Evolutionary conservation across 176 grass and related monocot species (phyloP).

Genomic region (Rhynchospora pubera): DNA sequence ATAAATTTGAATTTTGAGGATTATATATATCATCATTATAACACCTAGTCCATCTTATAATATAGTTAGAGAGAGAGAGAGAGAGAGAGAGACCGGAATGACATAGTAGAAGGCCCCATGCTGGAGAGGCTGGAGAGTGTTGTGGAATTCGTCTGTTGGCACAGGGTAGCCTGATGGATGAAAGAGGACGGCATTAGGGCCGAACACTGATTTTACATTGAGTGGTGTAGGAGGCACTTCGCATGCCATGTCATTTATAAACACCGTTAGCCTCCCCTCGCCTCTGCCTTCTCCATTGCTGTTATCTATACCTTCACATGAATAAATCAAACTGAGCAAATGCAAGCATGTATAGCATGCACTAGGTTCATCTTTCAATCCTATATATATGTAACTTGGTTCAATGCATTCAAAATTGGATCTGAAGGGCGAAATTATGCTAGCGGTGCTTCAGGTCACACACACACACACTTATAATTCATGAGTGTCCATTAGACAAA

Average conservation of each 20-base stretch:
- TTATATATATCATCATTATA: too few relatives aligned
- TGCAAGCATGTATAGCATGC: too few relatives aligned
- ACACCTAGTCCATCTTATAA: too few relatives aligned
- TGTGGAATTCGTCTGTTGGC: conserved; percentile 25
- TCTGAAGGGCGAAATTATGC: too few relatives aligned
- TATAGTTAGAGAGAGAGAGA: not conserved
- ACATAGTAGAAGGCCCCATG: conserved; percentile 40
- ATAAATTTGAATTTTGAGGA: not conserved
- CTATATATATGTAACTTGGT: too few relatives aligned
- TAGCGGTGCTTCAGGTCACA: too few relatives aligned
- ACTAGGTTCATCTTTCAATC: too few relatives aligned
- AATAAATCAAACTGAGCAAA: not conserved
- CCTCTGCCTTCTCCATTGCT: not conserved
- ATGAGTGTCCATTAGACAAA: too few relatives aligned
- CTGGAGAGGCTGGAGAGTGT: conserved; percentile 40
- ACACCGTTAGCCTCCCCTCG: conserved; percentile 16
- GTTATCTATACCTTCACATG: not conserved
- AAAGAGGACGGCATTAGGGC: conserved; percentile 24
- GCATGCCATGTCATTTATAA: conserved; percentile 36
- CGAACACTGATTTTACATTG: conserved; percentile 30
- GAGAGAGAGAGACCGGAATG: not conserved
- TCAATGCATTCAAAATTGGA: too few relatives aligned
- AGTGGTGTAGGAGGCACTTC: conserved; percentile 14
- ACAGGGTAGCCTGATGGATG: conserved; percentile 36
- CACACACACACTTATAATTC: too few relatives aligned